Evolutionary conservation across 192 early-diverging fungal species (phyloP).

Genomic region (Kickxella alabastrina): DNA sequence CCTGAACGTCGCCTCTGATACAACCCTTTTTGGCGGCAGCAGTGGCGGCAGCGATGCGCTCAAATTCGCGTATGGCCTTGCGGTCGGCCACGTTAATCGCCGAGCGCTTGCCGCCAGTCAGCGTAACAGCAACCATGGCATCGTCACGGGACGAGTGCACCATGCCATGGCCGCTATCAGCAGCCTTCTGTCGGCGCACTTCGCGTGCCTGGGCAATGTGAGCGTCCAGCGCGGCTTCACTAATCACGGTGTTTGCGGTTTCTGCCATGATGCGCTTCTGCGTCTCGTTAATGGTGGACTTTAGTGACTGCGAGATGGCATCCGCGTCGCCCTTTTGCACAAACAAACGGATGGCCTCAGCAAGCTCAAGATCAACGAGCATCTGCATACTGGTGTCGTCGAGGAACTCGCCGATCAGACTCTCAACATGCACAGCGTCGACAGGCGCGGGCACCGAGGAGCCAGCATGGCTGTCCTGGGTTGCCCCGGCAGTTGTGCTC

Average conservation of each 20-base stretch:
- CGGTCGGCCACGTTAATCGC: conserved; percentile 21
- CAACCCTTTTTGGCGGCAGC: background rate
- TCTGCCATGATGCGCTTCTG: conserved; percentile 23
- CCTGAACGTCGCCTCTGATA: background rate
- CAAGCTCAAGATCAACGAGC: conserved; percentile 72
- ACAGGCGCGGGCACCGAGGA: conserved; percentile 59
- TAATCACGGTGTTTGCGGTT: background rate
- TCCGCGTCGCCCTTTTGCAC: conserved; percentile 86
- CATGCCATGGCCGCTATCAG: conserved; percentile 16
- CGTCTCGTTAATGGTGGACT: conserved; percentile 21
- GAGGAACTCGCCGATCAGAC: conserved; percentile 72
- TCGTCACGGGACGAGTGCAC: conserved; percentile 9
- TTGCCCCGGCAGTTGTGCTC: conserved; percentile 1
- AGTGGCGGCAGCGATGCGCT: conserved; percentile 9
- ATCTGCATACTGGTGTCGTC: conserved; percentile 63
- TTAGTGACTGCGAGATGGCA: conserved; percentile 68
- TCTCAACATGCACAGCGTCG: conserved; percentile 68
- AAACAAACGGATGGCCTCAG: conserved; percentile 68
- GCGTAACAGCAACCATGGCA: conserved; percentile 14
- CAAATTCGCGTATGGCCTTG: conserved; percentile 24
- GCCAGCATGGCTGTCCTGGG: conserved; percentile 13
- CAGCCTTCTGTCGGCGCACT: conserved; percentile 17
- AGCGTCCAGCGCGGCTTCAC: conserved; percentile 7
- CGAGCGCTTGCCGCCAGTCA: conserved; percentile 11
- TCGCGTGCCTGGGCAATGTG: conserved; percentile 15